Base-by-base conservation (phyloP, 106 monocot species). In the Dioscorea dumetorum region DNA sequence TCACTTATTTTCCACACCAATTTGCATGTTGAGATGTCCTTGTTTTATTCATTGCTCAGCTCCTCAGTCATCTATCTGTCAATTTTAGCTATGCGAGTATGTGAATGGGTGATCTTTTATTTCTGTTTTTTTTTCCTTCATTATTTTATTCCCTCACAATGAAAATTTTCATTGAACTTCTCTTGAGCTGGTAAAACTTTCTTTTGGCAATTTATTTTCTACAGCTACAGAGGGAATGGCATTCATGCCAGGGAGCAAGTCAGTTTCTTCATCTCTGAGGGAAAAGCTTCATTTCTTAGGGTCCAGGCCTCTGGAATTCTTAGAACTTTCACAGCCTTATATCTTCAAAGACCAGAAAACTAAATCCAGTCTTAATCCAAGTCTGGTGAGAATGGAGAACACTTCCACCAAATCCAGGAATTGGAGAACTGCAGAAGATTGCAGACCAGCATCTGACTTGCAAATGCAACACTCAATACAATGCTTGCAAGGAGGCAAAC, bases 361-460 rank as follows among this genome's bases (percentile, higher is more conserved):
- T 49, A 71, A 74, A 16, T 51, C 72, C 58, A 68, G 23, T 64
- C 51, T 60, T 53, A 54, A 67, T 48, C 60, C 76, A 48, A 70
- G 66, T 33, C 53, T 69, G 12, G 63, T 68, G 53, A 70, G 64
- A 1, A 22, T 57, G 69, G 67, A 70, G 49, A 68, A 54, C 6
- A 41, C n/a, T 35, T 18, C 12, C 34, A 51, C 52, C 61, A 17
- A 54, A 16, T 58, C 76, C 24, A 57, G 69, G 51, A 16, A 60
- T 60, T 85, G 75, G 82, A 79, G 63, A 65, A 34, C 67, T 24
- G 24, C 62, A 33, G 58, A 74, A 62, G 76, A 68, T 66, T 35
- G 60, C 48, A 56, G 49, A 51, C 63, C 50, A 5, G 58, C 48
- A 19, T 21, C 67, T 31, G 67, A 71, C 67, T 35, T 72, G 19